Conservation (phyloP, 305 asterid genomes). For the Striga hermonthica region DNA sequence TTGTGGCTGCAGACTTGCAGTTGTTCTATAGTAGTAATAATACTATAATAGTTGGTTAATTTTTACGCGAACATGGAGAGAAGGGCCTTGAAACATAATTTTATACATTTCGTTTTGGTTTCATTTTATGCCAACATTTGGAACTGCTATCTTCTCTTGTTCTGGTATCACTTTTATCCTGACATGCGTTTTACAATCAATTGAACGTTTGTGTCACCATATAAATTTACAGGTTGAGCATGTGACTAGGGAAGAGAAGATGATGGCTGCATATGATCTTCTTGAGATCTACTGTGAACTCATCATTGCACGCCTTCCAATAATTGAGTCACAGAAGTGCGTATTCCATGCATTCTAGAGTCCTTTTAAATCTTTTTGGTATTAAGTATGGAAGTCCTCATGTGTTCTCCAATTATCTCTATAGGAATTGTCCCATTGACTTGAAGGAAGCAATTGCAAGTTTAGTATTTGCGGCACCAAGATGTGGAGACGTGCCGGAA, state of each 20-base stretch:
- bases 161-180: conserved; percentile 11
- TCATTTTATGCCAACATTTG: conserved; percentile 18
- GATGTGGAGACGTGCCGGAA: conserved; percentile 95
- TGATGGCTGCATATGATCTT: conserved; percentile 91
- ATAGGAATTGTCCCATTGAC: conserved; percentile 89
- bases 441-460: conserved; percentile 93
- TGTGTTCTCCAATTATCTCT: conserved; percentile 27
- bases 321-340: conserved; percentile 90
- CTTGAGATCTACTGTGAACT: conserved; percentile 90
- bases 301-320: conserved; percentile 70
- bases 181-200: neutral
- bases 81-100: neutral
- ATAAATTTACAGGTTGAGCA: conserved; percentile 76
- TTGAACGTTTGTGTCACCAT: conserved; percentile 20
- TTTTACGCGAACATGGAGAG: neutral
- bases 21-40: neutral
- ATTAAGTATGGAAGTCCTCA: conserved; percentile 28
- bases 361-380: conserved; percentile 17
- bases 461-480: conserved; percentile 76
- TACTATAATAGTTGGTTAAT: conserved; percentile 5
- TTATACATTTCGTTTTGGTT: conserved; percentile 2
- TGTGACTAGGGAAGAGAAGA: conserved; percentile 93
- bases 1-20: conserved; percentile 8
- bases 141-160: conserved; percentile 20
- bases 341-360: conserved; percentile 34